These are phyloP conservation scores for Cucumis cinereus DNA, from an alignment of 306 rosid species.

Conservation along the genomic window DNA sequence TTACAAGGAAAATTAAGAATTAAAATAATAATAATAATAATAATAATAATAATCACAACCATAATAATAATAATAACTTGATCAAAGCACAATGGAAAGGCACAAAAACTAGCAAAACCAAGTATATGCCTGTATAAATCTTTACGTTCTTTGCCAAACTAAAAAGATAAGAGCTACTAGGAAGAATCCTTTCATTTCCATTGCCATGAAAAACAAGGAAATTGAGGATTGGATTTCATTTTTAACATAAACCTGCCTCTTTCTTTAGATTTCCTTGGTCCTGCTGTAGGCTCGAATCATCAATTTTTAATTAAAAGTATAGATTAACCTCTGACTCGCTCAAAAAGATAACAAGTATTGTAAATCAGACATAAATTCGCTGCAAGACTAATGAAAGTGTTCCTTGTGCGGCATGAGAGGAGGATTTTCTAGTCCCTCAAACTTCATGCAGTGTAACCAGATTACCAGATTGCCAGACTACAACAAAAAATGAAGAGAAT, in stretches of 20 bases:
- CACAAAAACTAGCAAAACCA: neutral
- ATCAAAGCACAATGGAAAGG: neutral
- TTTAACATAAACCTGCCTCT: neutral
- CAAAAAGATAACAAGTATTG: neutral
- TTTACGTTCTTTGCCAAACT: neutral
- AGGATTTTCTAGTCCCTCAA: neutral
- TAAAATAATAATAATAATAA: neutral
- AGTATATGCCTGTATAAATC: neutral
- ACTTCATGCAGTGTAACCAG: neutral
- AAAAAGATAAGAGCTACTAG: neutral
- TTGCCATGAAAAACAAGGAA: neutral
- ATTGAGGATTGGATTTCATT: neutral
- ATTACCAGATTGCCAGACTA: neutral
- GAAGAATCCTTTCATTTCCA: neutral
- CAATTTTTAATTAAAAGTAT: neutral
- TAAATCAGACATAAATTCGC: neutral
- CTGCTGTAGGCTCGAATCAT: neutral
- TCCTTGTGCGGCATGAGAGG: neutral
- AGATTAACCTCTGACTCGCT: neutral
- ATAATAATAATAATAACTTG: neutral
- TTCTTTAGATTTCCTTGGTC: neutral
- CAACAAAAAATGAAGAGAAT: neutral
- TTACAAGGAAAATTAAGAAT: neutral
- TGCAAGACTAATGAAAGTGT: neutral
- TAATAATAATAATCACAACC: too few species aligned